Percentiles rank a stretch among this genome's conserved stretches.
These are phyloP conservation scores for Cochlearia excelsa DNA, from an alignment of 345 rosid genomes.

Conservation along the genomic window DNA sequence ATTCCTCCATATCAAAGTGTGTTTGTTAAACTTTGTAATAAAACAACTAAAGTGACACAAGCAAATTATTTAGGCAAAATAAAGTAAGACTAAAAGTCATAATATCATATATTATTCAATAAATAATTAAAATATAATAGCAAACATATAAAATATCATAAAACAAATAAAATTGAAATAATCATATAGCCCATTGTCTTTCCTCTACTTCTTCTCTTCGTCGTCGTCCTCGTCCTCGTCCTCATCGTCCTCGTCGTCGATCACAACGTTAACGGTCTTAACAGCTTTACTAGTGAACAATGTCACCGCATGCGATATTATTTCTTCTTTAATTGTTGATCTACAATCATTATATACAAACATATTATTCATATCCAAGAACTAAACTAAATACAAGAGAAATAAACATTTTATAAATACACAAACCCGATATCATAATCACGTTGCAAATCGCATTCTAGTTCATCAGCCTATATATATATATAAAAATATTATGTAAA, in stretches of 20 bases:
- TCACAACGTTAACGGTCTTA: slow-evolving; percentile 57
- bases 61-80: too few species aligned
- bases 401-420: not conserved
- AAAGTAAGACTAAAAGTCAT: too few species aligned
- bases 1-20: too few species aligned
- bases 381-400: not conserved
- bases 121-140: too few species aligned
- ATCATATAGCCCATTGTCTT: too few species aligned
- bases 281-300: slow-evolving; percentile 97
- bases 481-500: not conserved
- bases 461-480: slow-evolving; percentile 80
- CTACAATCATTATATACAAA: slow-evolving; percentile 36
- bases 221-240: slow-evolving; percentile 56
- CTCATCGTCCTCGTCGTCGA: slow-evolving; percentile 50
- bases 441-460: slow-evolving; percentile 88
- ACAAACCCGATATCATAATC: slow-evolving; percentile 94
- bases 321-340: slow-evolving; percentile 79
- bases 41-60: too few species aligned
- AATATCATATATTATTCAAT: too few species aligned
- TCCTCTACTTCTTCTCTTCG: slow-evolving; percentile 23
- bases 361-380: not conserved
- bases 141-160: too few species aligned
- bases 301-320: slow-evolving; percentile 89
- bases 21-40: too few species aligned
- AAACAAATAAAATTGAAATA: too few species aligned